A percentile compares a stretch with the other conserved stretches of the same genome.
Evolutionary conservation across 306 rosid species (phyloP).

Genomic region (Glycyrrhiza uralensis): DNA sequence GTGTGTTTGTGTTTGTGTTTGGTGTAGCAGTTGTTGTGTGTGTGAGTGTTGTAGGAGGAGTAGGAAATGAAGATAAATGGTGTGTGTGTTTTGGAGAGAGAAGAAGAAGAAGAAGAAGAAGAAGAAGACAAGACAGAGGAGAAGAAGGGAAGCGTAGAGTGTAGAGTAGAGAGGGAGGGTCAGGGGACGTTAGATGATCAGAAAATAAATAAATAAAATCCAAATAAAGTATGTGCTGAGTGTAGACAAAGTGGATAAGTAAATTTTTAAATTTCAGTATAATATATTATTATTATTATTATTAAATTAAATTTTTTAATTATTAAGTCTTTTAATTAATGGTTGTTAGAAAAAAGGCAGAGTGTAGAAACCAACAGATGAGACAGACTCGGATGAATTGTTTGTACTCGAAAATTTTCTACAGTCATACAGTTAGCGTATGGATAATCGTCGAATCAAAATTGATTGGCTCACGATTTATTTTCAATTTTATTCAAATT

Average conservation of each 20-base stretch:
- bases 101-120: not conserved
- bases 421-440: no score
- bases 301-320: no score
- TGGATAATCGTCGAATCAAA: no score
- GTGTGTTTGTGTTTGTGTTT: constrained; percentile 4
- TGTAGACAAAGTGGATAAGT: not conserved
- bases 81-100: constrained; percentile 10
- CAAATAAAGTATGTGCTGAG: not conserved
- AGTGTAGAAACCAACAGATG: no score
- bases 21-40: constrained; percentile 13
- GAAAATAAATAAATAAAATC: not conserved
- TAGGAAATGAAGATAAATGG: constrained; percentile 15
- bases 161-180: not conserved
- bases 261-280: no score
- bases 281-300: no score
- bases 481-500: no score
- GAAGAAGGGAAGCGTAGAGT: not conserved
- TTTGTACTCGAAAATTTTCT: no score
- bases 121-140: not conserved
- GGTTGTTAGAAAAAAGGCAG: no score
- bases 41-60: constrained; percentile 6
- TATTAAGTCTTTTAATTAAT: no score
- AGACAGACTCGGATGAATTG: no score
- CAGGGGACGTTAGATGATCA: constrained; percentile 30
- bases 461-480: no score